These are phyloP conservation scores for Podaxis sp. DNA, from an alignment of 768 basidiomycete genomes.

Conservation along the genomic window DNA sequence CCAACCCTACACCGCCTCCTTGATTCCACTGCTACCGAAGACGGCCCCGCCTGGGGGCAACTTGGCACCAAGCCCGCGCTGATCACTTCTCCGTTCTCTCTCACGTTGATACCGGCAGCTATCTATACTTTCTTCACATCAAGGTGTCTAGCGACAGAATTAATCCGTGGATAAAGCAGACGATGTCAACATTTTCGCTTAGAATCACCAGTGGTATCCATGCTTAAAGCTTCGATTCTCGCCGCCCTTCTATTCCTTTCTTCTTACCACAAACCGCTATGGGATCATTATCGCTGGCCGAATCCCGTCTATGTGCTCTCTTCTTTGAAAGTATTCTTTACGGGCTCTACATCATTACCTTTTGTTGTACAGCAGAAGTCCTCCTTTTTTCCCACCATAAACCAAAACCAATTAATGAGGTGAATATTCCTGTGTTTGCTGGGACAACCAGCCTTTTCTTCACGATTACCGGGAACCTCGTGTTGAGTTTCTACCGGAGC, in stretches of 20 bases:
- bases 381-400: conserved; percentile 5
- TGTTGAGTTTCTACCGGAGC: conserved; percentile 9
- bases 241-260: not conserved
- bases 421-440: conserved; percentile 8
- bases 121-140: too few species aligned
- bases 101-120: not conserved
- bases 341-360: conserved; percentile 10
- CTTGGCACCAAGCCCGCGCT: not conserved
- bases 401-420: not conserved
- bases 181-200: too few species aligned
- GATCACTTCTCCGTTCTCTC: not conserved
- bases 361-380: not conserved
- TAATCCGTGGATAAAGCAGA: too few species aligned
- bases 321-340: conserved; percentile 9
- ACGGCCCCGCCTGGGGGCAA: not conserved
- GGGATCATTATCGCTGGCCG: conserved; percentile 2
- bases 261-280: not conserved
- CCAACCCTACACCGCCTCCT: not conserved
- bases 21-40: not conserved
- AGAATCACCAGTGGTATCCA: too few species aligned
- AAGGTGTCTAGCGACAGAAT: too few species aligned
- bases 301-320: conserved; percentile 12
- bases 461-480: not conserved
- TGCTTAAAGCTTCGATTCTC: not conserved
- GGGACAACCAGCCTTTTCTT: conserved; percentile 7